A percentile compares a stretch with the other conserved stretches of the same genome.
Evolutionary conservation across 2,329 filamentous ascomycete species (phyloP).

Genomic region (Nigrograna mackinnonii): DNA sequence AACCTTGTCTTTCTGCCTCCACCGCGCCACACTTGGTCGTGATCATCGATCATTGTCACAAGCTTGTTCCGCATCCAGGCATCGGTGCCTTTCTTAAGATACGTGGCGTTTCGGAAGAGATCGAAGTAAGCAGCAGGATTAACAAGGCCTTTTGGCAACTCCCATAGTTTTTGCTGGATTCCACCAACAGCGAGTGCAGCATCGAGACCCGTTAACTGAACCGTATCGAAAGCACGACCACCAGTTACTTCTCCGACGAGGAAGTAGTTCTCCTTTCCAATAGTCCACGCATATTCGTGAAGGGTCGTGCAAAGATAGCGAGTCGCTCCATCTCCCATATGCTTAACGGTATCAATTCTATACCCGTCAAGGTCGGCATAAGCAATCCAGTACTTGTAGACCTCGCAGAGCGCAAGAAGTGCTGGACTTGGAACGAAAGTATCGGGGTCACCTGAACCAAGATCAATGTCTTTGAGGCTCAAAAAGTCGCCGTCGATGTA

Average conservation of each 20-base stretch:
- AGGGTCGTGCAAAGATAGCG: constrained; percentile 19
- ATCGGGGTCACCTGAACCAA: constrained; percentile 12
- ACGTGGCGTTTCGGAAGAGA: constrained; percentile 20
- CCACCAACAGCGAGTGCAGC: constrained; percentile 25
- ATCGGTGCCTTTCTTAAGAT: constrained; percentile 13
- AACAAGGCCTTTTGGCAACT: constrained; percentile 14
- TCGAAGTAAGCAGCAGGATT: constrained; percentile 19
- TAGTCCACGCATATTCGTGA: constrained; percentile 16
- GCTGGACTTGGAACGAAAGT: constrained; percentile 15
- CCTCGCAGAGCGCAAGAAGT: constrained; percentile 14
- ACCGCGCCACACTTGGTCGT: constrained; percentile 9
- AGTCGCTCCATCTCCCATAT: constrained; percentile 23
- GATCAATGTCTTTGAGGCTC: constrained; percentile 18
- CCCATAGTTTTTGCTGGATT: constrained; percentile 19
- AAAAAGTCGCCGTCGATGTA: constrained; percentile 23
- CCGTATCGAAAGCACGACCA: constrained; percentile 16
- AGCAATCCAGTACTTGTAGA: constrained; percentile 28
- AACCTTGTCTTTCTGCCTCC: constrained; percentile 17
- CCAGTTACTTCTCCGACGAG: constrained; percentile 24
- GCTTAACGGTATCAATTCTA: constrained; percentile 25
- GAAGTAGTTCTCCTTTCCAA: constrained; percentile 22
- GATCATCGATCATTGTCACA: constrained; percentile 21
- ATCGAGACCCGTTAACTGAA: constrained; percentile 18
- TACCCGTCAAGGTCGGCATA: constrained; percentile 21
- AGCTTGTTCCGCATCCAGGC: constrained; percentile 22